Percentiles rank a stretch among this genome's conserved stretches.
phyloP scores from a whole-genome alignment of 805 yeast species.

The Candida coquimbonensis region DNA sequence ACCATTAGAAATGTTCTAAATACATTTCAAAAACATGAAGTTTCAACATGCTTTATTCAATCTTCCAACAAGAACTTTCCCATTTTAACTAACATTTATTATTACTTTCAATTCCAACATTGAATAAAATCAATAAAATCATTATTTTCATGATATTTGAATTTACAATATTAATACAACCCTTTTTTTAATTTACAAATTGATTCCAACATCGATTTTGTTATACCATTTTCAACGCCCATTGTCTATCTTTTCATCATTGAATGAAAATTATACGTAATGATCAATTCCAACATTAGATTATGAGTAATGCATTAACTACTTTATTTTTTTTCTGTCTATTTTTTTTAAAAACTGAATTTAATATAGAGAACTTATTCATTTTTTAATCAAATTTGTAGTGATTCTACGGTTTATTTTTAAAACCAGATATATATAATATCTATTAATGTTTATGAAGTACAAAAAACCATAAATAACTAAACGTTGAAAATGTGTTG shows the following conservation, averaged over 20 bases:
- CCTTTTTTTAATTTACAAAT: background rate
- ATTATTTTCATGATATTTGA: background rate
- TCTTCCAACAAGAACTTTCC: conserved; percentile 7
- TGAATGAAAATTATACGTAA: background rate
- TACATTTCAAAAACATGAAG: background rate
- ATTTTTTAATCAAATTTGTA: background rate
- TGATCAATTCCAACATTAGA: conserved; percentile 9
- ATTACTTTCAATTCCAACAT: conserved; percentile 17
- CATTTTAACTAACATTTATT: background rate
- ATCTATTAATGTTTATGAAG: too few relatives aligned
- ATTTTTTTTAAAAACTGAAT: background rate
- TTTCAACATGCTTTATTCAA: background rate
- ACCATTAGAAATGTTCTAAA: background rate
- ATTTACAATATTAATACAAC: background rate
- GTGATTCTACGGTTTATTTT: background rate
- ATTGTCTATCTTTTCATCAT: background rate
- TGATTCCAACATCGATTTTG: conserved; percentile 7
- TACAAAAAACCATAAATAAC: too few relatives aligned
- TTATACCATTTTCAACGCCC: conserved; percentile 2
- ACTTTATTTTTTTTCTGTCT: background rate
- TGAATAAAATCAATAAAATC: conserved; percentile 2
- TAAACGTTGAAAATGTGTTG: background rate
- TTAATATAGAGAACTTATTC: background rate
- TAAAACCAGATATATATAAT: too few relatives aligned
- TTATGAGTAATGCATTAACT: background rate